Base-by-base conservation (phyloP, 352 stramenopile species). In the Pythium phragmitis region DNA sequence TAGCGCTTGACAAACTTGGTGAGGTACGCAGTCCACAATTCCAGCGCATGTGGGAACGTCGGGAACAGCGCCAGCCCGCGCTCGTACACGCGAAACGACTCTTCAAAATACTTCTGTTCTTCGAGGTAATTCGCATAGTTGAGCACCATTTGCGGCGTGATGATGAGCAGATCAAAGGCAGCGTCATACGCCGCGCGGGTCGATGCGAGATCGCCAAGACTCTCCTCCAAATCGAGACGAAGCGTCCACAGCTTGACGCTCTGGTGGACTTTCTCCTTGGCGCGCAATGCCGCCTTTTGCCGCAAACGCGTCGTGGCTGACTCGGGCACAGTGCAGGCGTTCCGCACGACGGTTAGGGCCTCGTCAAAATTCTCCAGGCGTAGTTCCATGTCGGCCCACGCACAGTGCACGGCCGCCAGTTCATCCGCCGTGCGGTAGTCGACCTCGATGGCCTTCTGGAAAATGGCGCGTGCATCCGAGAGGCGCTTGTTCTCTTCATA, bases 171-270 rank as follows among this genome's bases (percentile, higher is more conserved):
- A 70, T 99, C 97, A 41, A 99, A 91, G 1, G 85, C 85, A 9
- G 89, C 75, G 47, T 98, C 84, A 71, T 99, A 99, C 1, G 96
- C 96, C 51, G 96, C 94, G 33, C 97, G 92, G 14, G 95, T 97
- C 2, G 89, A 98, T 60, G 92, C 82, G 13, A 99, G 68, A 12
- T 98, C 98, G 2, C 98, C 98, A 4, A 99, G 70, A 43, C 88
- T 98, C 71, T 99, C 98, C 66, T 99, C 98, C 17, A 99, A 70
- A 77, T 99, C 98, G 23, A 99, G 76, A 12, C 98, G 91, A 21
- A 99, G 65, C n/a, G 85, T 91, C 97, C 98, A 99, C 16, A 99
- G 70, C 63, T 96, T 96, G 1, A 98, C 77, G 59, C 82, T 98
- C 39, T 90, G 79, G 52, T 96, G 82, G n/a, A 99, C 69, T 39